phyloP scores from a whole-genome alignment of 148 eudicot genomes.

The Rhododendron mucronatum region DNA sequence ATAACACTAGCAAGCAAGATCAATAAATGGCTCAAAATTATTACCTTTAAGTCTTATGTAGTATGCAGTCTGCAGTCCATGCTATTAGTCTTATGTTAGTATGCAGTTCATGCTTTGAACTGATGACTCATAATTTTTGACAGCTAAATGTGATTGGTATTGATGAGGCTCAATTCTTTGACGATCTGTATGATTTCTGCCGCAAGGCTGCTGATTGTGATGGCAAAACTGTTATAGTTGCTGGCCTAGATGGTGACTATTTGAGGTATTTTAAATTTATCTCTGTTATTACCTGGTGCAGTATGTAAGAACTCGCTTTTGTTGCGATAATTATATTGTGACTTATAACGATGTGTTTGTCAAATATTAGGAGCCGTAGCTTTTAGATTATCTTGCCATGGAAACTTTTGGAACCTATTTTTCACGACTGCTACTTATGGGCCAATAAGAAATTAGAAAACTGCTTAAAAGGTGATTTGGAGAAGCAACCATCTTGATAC shows the following conservation, averaged over 20 bases:
- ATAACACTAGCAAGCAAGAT: background rate
- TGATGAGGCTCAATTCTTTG: constrained; percentile 93
- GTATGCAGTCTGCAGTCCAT: too few relatives aligned
- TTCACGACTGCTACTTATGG: background rate
- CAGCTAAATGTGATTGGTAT: constrained; percentile 91
- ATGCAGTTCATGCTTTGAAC: background rate
- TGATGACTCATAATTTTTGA: background rate
- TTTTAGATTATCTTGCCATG: background rate
- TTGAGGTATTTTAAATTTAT: constrained; percentile 44
- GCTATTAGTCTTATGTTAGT: too few relatives aligned
- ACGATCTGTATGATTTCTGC: constrained; percentile 86
- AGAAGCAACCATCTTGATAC: background rate
- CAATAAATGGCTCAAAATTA: constrained; percentile 3
- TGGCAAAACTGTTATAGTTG: constrained; percentile 71
- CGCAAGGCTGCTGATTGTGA: constrained; percentile 73
- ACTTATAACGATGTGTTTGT: background rate
- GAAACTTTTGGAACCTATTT: background rate
- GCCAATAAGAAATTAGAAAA: background rate
- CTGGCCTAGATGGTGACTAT: constrained; percentile 93
- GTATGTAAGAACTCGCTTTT: background rate
- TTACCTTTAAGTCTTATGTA: background rate
- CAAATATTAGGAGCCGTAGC: background rate
- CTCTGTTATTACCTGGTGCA: background rate
- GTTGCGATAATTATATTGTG: background rate
- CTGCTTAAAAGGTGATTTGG: background rate